A percentile compares a stretch with the other conserved stretches of the same genome.
These are phyloP conservation scores for Phytophthora cactorum DNA, from an alignment of 352 stramenopile genomes.

Conservation along the genomic window DNA sequence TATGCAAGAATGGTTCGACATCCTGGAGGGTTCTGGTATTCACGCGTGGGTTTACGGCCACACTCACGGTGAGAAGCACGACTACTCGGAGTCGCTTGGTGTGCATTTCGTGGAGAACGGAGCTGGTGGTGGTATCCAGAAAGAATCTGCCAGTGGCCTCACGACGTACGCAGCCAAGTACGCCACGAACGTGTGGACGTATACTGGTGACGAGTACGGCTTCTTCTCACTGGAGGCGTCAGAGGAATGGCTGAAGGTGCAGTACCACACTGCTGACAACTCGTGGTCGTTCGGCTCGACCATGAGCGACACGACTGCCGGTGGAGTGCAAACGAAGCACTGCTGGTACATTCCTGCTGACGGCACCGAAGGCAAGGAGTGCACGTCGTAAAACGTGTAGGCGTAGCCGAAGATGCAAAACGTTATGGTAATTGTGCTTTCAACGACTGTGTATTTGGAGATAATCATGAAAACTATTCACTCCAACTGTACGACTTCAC, in stretches of 20 bases:
- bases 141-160: slow-evolving; percentile 66
- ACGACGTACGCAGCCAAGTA: slow-evolving; percentile 48
- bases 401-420: neutral
- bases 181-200: slow-evolving; percentile 63
- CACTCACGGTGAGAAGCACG: slow-evolving; percentile 38
- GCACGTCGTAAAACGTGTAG: neutral
- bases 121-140: slow-evolving; percentile 72
- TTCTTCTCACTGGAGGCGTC: slow-evolving; percentile 61
- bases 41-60: slow-evolving; percentile 46
- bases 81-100: slow-evolving; percentile 37
- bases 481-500: too few species aligned
- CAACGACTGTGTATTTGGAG: neutral
- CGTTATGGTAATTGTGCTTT: neutral
- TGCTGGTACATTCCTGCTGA: slow-evolving; percentile 73
- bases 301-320: slow-evolving; percentile 40
- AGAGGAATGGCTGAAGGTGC: slow-evolving; percentile 63
- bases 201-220: slow-evolving; percentile 63
- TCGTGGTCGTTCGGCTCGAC: slow-evolving; percentile 54
- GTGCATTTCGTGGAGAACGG: slow-evolving; percentile 81
- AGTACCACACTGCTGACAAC: slow-evolving; percentile 66
- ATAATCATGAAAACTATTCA: neutral
- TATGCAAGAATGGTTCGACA: slow-evolving; percentile 50
- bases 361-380: slow-evolving; percentile 38
- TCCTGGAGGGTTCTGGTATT: slow-evolving; percentile 39
- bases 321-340: slow-evolving; percentile 61